Evolutionary conservation across 2,329 filamentous ascomycete genomes (phyloP).

Genomic region (Penicillium sp.): DNA sequence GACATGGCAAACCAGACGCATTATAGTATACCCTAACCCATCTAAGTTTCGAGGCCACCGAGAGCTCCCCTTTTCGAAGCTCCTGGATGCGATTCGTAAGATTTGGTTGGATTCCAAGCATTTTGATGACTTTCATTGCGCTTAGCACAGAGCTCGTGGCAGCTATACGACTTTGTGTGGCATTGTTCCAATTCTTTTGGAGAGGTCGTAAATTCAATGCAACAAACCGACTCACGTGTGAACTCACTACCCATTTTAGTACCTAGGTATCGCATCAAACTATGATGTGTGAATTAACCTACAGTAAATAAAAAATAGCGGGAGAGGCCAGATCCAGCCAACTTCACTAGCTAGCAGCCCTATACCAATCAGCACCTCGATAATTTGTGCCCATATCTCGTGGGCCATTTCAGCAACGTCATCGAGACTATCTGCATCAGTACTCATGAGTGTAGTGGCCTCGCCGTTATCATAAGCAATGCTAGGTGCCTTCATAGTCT

Average conservation of each 20-base stretch:
- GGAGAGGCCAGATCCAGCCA: slow-evolving; percentile 41
- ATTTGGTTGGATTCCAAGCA: slow-evolving; percentile 44
- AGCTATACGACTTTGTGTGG: slow-evolving; percentile 48
- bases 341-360: slow-evolving; percentile 40
- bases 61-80: slow-evolving; percentile 38
- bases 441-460: slow-evolving; percentile 44
- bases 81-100: slow-evolving; percentile 35
- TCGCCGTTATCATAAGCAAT: slow-evolving; percentile 32
- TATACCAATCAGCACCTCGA: slow-evolving; percentile 45
- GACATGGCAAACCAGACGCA: slow-evolving; percentile 27
- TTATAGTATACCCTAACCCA: slow-evolving; percentile 38
- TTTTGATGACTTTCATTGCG: slow-evolving; percentile 52
- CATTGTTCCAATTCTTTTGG: slow-evolving; percentile 48
- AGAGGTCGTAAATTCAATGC: slow-evolving; percentile 34
- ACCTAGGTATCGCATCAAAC: not conserved
- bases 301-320: slow-evolving; percentile 38
- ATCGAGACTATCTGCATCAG: slow-evolving; percentile 43
- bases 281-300: slow-evolving; percentile 20
- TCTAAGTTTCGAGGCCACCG: slow-evolving; percentile 38
- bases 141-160: slow-evolving; percentile 46
- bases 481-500: slow-evolving; percentile 28
- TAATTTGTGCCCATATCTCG: slow-evolving; percentile 43
- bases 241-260: slow-evolving; percentile 23
- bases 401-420: slow-evolving; percentile 38
- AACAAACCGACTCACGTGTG: slow-evolving; percentile 29